A percentile compares a stretch with the other conserved stretches of the same genome.
These are phyloP conservation scores for Pyracantha coccinea DNA, from an alignment of 331 rosid genomes.

Conservation along the genomic window DNA sequence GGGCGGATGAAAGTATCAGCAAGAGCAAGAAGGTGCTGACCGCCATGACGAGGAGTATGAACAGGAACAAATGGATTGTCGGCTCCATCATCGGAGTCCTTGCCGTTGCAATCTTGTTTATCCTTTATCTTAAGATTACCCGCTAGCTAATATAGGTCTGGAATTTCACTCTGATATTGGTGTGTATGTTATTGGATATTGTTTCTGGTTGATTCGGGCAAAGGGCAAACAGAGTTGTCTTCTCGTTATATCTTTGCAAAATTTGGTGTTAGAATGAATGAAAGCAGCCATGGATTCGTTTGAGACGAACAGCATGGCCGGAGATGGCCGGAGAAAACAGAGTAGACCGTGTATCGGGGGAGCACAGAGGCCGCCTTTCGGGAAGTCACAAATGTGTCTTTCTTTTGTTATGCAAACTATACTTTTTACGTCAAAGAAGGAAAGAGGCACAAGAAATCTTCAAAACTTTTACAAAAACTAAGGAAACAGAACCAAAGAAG, in stretches of 20 bases:
- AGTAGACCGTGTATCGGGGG: neutral
- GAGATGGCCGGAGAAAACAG: neutral
- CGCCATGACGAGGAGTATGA: constrained; percentile 65
- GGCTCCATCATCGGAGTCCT: constrained; percentile 43
- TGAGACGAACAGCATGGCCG: neutral
- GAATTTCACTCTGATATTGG: neutral
- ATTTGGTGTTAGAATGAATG: neutral
- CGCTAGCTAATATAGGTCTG: constrained; percentile 19
- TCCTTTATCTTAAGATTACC: constrained; percentile 50
- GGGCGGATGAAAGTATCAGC: constrained; percentile 55
- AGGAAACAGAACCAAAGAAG: neutral
- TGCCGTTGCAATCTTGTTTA: constrained; percentile 44
- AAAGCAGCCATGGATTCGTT: neutral
- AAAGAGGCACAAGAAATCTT: neutral
- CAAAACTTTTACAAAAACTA: neutral
- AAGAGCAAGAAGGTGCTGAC: constrained; percentile 58
- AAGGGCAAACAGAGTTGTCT: neutral
- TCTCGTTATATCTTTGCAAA: neutral
- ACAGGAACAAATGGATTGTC: constrained; percentile 58
- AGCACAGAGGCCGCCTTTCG: neutral
- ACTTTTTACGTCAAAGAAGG: neutral
- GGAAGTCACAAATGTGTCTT: neutral
- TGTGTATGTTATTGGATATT: neutral
- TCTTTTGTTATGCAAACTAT: neutral
- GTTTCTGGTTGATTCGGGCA: too few relatives aligned